Evolutionary conservation across 2,329 filamentous ascomycete species (phyloP), one percentile per base, ranked within the genome.

Genomic region (Penicillium brasilianum): DNA sequence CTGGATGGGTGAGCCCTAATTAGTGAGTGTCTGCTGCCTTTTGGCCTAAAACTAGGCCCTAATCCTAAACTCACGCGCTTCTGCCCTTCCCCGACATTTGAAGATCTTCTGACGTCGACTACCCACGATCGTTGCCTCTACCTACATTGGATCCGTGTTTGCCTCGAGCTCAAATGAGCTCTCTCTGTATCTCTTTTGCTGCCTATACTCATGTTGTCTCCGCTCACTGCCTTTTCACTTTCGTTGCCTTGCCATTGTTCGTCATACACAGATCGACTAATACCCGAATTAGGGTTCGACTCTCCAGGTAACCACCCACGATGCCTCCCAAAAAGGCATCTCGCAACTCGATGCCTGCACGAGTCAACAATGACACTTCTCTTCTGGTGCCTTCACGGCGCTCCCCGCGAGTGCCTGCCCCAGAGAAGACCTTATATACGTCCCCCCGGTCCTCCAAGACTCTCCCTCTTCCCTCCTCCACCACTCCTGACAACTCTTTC

Each of bases 271-370:
- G 22, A 18, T 43, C 25, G n/a, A 58, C 64, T 62, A 48, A 65
- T 6, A 22, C 63, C 39, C 30, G 20, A 39, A 30, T 18, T 34
- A 43, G 43, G 22, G 20, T 28, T 51, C 20, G 18, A 53, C 36
- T 46, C 46, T 57, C 8, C 41, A 55, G 53, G 61, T 36, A 44
- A 22, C 53, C 58, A 55, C 46, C 59, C 55, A 64, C 43, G 25
- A 70, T 70, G 68, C 59, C 68, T 41, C 60, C 65, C 41, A 68
- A 67, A 51, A 69, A 61, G 59, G 65, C 39, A 32, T 43, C 30
- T 34, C 64, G 65, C 51, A 70, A 66, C 37, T 66, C 66, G 20
- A 64, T 65, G 62, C 57, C 65, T 48, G 63, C 56, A 22, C 57
- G 52, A 48, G 55, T 65, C 25, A 52, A 61, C 52, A 59, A 54